Evolutionary conservation across 2,329 filamentous ascomycete species (phyloP), one percentile per base, ranked within the genome.

Genomic region (Trichoderma citrinoviride): DNA sequence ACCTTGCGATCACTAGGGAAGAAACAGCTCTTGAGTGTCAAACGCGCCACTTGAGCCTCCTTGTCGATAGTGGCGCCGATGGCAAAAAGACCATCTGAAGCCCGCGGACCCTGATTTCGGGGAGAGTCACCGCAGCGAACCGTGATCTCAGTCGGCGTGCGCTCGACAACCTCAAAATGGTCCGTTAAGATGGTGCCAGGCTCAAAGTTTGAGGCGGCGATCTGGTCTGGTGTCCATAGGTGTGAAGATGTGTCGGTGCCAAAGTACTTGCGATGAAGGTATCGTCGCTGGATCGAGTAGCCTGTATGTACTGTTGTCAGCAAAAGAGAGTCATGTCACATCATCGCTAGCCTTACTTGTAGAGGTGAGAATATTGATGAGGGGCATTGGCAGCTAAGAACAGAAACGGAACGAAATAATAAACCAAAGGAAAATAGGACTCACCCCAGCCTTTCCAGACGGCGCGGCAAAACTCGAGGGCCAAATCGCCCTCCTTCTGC

Each of bases 91-190:
- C 89, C 89, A 71, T 91, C 89, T 1, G 82, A 84, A 8, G 81
- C 78, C 7, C 89, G 81, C 2, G 84, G 81, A 0, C 78, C 82
- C 50, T 77, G 78, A 50, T 84, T 84, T 23, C 85, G 79, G 0
- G 89, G 89, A 2, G 85, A 85, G 67, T 88, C 89, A 17, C 89
- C 89, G 68, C 85, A 89, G 23, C 89, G 85, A 23, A 91, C 81
- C 0, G 86, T 81, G 66, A 91, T 87, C 12, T 81, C 78, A 7
- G 80, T 81, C 0, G 83, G 78, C 0, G 84, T 87, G 76, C 88
- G 88, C 61, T 87, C 84, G 1, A 91, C 78, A 0, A 91, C 87
- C 73, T 91, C 87, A 71, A 91, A 91, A 74, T 91, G 89, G 72
- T 91, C 87, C 3, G 86, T 89, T 65, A 91, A 83, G 46, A 80